A percentile compares a stretch with the other conserved stretches of the same genome.
Evolutionary conservation across 108 stramenopile species (phyloP).

Genomic region (Discostella stelligeroides): DNA sequence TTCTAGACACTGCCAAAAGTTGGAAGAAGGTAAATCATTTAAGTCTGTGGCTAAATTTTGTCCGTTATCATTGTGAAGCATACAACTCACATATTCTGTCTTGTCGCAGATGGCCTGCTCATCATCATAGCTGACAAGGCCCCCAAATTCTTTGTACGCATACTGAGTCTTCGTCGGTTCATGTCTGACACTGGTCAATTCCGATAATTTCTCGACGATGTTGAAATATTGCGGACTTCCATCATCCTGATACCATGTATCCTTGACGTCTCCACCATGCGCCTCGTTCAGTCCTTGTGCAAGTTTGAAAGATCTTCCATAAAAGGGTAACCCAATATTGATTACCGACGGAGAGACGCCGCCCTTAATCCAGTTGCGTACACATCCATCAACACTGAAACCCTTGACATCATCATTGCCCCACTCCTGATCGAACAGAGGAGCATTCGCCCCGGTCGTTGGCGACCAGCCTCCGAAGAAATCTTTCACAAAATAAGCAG

Average conservation of each 20-base stretch:
- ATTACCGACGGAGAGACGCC: constrained; percentile 30
- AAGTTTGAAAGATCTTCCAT: constrained; percentile 36
- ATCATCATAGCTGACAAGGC: constrained; percentile 11
- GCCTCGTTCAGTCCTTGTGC: constrained; percentile 43
- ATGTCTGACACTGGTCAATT: constrained; percentile 9
- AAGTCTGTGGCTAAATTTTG: not conserved
- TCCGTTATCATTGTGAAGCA: not conserved
- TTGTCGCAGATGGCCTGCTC: constrained; percentile 8
- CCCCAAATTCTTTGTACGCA: constrained; percentile 11
- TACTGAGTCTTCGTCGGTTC: constrained; percentile 35
- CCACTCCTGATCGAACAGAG: constrained; percentile 42
- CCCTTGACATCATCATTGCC: constrained; percentile 22
- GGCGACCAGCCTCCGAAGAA: constrained; percentile 29
- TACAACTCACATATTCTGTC: constrained; percentile 7
- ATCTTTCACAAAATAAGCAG: not conserved
- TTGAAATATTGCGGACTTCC: constrained; percentile 38
- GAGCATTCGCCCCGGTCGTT: constrained; percentile 32
- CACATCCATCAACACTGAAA: constrained; percentile 46
- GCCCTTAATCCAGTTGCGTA: constrained; percentile 30
- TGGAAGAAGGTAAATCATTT: not conserved
- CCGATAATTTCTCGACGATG: constrained; percentile 16
- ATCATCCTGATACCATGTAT: constrained; percentile 43
- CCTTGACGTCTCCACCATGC: constrained; percentile 38
- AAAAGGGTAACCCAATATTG: constrained; percentile 41
- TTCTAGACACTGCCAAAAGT: not conserved